Evolutionary conservation across 2,329 filamentous ascomycete genomes (phyloP).

Genomic region (Chrysoporthe deuterocubensis): DNA sequence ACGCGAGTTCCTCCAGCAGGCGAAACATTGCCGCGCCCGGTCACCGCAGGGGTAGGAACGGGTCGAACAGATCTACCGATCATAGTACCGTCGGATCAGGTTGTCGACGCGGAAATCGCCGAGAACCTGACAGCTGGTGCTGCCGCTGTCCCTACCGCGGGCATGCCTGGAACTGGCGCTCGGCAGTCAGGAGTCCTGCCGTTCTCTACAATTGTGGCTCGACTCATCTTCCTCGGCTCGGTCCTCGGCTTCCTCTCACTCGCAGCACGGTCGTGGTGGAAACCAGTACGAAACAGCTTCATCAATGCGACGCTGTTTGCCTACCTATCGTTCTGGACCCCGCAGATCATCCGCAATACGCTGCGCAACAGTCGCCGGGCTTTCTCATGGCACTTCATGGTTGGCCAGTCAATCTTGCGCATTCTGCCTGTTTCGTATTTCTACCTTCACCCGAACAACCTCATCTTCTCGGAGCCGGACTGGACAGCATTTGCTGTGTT

Average conservation of each 20-base stretch:
- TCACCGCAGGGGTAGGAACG: slow-evolving; percentile 38
- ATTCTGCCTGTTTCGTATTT: slow-evolving; percentile 85
- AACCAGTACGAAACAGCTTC: slow-evolving; percentile 57
- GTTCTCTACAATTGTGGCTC: slow-evolving; percentile 61
- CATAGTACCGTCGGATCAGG: slow-evolving; percentile 67
- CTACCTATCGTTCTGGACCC: slow-evolving; percentile 90
- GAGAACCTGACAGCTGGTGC: slow-evolving; percentile 41
- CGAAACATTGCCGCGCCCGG: slow-evolving; percentile 46
- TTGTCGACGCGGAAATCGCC: slow-evolving; percentile 64
- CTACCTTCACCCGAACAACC: slow-evolving; percentile 76
- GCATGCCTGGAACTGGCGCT: slow-evolving; percentile 35
- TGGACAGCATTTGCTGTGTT: slow-evolving; percentile 66
- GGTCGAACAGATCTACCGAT: slow-evolving; percentile 45
- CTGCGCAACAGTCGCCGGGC: slow-evolving; percentile 90
- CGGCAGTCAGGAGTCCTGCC: slow-evolving; percentile 40
- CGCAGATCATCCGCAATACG: slow-evolving; percentile 89
- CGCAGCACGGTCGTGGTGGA: slow-evolving; percentile 65
- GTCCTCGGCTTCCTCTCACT: slow-evolving; percentile 62
- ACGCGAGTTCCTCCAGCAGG: slow-evolving; percentile 33
- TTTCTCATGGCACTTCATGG: slow-evolving; percentile 86
- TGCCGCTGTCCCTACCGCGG: slow-evolving; percentile 40
- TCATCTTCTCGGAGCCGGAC: slow-evolving; percentile 77
- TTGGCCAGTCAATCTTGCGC: slow-evolving; percentile 80
- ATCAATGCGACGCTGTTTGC: slow-evolving; percentile 68
- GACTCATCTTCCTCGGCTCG: slow-evolving; percentile 60